Evolutionary conservation across 2,329 filamentous ascomycete genomes (phyloP), one percentile per base, ranked within the genome.

Genomic region (Phialocephala sp.): DNA sequence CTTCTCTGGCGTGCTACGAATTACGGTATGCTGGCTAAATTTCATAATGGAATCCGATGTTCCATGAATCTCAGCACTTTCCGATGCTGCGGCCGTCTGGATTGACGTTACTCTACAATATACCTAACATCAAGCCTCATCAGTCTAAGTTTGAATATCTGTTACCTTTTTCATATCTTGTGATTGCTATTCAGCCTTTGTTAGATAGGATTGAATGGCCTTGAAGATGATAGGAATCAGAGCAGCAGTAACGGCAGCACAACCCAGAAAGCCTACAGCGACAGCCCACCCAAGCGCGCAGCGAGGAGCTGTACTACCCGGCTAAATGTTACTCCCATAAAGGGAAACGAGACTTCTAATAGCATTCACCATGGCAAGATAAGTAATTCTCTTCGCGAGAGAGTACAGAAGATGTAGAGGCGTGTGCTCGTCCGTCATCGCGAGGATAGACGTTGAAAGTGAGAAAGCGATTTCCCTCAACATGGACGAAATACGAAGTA

Each of bases 291-390:
- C 73, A 14, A 73, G 59, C 5, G 67, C 72, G 59, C 73, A 74
- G 15, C 60, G 47, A 1, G 73, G 73, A 22, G 64, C 72, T 20
- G 65, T 71, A 18, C 54, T 70, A 2, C 64, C 60, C 32, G 75
- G 75, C 73, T 73, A 77, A 9, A 77, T 68, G n/a, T 71, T 63
- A 36, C 71, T 74, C 24, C 75, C 71, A 47, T 71, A 72, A 12
- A 72, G 67, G 22, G 63, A 67, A 1, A 68, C 67, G 3, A 72
- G 45, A 59, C 71, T 72, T 4, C 68, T 69, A 11, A 72, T 61
- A 0, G 71, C 68, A 8, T 77, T 78, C 58, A 77, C 72, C 59
- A 76, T 72, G 12, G 75, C 76, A 11, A 78, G 69, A n/a, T 69
- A 72, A 6, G 77, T 73, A 8, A 75, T 58, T 39, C 41, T 66